Evolutionary conservation across 2,329 filamentous ascomycete species (phyloP), one percentile per base, ranked within the genome.

Genomic region (Aciculosporium take): DNA sequence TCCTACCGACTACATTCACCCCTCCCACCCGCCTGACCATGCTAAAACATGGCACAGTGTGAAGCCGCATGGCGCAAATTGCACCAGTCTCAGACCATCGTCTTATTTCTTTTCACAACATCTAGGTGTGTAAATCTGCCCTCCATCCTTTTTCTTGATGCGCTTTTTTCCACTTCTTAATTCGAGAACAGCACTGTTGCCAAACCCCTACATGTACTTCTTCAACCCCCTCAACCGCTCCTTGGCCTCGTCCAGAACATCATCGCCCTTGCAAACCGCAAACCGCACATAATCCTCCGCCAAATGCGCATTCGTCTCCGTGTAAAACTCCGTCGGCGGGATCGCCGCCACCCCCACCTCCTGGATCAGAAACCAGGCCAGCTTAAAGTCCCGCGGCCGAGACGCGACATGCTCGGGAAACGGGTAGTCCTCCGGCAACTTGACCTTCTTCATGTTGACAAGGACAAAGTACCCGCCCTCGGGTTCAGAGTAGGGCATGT

Each of bases 391-490:
- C 24, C 91, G 72, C 20, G 91, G 86, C 2, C 91, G 76, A 54
- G 71, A 79, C 12, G 83, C 84, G 28, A 98, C 89, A 56, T 95
- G 86, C 1, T 80, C 70, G 23, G 91, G 91, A 68, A 96, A 96
- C 0, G 81, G 74, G 60, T 96, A 98, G 57, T 79, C 79, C 4
- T 71, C 72, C 0, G 91, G 91, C 5, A 98, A 59, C 57, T 83
- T 77, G 43, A 98, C 85, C 57, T 89, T 88, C 43, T 76, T 70
- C 71, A 96, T 80, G 66, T 98, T 98, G 48, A 85, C 91, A 40
- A 98, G 76, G 30, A 98, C 85, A 57, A 98, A 98, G 68, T 98
- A 98, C 17, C 91, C 91, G 40, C 91, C 91, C 61, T 98, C 88
- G 4, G 91, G 91, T 45, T 94, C 82, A 1, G 85, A 89, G 66